phyloP scores from a whole-genome alignment of 2,329 filamentous ascomycete species.

The Lecanicillium sp. region DNA sequence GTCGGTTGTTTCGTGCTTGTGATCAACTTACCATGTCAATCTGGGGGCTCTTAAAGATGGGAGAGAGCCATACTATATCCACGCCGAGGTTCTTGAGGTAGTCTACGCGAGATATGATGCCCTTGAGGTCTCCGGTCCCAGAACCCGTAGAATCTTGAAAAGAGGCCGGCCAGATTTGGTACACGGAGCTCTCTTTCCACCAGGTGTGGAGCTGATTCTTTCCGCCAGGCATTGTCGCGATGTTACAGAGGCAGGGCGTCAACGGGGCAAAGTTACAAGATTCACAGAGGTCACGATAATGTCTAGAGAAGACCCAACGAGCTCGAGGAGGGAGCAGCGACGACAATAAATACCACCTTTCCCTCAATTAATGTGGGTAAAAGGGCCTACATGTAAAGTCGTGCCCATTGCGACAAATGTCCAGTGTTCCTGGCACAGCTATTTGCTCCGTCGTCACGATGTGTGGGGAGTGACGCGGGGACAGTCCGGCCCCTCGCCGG shows the following conservation, averaged over 20 bases:
- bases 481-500: too few relatives aligned
- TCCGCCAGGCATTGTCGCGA: constrained; percentile 7
- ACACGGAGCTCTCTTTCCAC: constrained; percentile 55
- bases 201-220: constrained; percentile 27
- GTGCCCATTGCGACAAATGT: too few relatives aligned
- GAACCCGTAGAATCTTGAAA: constrained; percentile 51
- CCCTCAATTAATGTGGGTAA: too few relatives aligned
- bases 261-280: neutral
- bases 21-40: constrained; percentile 51
- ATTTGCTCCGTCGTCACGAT: too few relatives aligned
- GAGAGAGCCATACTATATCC: constrained; percentile 48
- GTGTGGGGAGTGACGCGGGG: too few relatives aligned
- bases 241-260: too few relatives aligned
- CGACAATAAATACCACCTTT: too few relatives aligned
- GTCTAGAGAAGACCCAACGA: neutral
- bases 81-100: constrained; percentile 47
- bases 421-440: too few relatives aligned
- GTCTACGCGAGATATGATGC: constrained; percentile 47
- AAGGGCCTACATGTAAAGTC: too few relatives aligned
- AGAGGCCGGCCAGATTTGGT: constrained; percentile 55
- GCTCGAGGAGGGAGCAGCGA: neutral
- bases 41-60: constrained; percentile 44
- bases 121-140: constrained; percentile 47
- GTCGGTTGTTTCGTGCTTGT: too few relatives aligned
- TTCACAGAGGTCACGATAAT: neutral